phyloP scores from a whole-genome alignment of 2,329 filamentous ascomycete genomes.

The Chrysoporthe austroafricana region DNA sequence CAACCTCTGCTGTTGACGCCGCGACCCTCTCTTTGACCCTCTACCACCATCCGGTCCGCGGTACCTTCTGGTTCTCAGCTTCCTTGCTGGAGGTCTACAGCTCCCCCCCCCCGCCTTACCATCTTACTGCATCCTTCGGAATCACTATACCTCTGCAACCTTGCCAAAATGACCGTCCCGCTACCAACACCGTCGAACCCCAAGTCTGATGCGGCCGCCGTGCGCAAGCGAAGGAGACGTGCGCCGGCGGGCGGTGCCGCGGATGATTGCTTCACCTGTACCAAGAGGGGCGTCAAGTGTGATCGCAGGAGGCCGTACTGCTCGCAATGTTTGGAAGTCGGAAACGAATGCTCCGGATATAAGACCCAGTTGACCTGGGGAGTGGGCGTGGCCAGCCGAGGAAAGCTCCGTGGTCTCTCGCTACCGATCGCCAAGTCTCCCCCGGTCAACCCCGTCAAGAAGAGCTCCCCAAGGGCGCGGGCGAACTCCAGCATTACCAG shows the following conservation, averaged over 20 bases:
- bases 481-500: constrained; percentile 44
- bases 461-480: constrained; percentile 48
- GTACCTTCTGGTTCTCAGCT: constrained; percentile 28
- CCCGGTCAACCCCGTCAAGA: constrained; percentile 56
- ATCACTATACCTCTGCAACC: background rate
- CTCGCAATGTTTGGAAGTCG: constrained; percentile 88
- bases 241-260: constrained; percentile 86
- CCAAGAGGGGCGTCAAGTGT: constrained; percentile 81
- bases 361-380: constrained; percentile 97
- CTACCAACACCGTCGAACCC: constrained; percentile 44
- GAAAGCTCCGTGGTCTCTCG: constrained; percentile 89
- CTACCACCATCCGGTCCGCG: constrained; percentile 26
- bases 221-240: constrained; percentile 79
- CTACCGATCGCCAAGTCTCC: constrained; percentile 68
- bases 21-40: constrained; percentile 37
- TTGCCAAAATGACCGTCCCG: constrained; percentile 53
- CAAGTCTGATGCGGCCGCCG: constrained; percentile 44
- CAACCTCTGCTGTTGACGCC: constrained; percentile 35
- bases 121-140: constrained; percentile 17
- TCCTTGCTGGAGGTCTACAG: constrained; percentile 19
- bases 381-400: constrained; percentile 91
- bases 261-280: constrained; percentile 94
- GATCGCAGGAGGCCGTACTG: constrained; percentile 93
- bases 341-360: constrained; percentile 93
- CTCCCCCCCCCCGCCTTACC: constrained; percentile 4